Conservation (phyloP, 805 yeast species). For the Komagataella populi region DNA sequence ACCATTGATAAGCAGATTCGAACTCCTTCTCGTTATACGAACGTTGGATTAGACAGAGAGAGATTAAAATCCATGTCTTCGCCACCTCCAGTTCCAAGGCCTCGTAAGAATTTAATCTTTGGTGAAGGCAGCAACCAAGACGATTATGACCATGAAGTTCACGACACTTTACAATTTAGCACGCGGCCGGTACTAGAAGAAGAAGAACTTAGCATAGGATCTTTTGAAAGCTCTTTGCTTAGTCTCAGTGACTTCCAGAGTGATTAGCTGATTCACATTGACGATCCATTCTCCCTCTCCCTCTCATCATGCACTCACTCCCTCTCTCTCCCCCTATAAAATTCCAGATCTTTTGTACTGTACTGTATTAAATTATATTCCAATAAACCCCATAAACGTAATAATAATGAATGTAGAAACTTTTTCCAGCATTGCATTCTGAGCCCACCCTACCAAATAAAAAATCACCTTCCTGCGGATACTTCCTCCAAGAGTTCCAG, state of each 20-base stretch:
- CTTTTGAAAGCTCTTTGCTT: neutral
- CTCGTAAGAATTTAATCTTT: neutral
- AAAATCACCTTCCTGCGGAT: neutral
- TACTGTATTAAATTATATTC: neutral
- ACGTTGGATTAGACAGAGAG: neutral
- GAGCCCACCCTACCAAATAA: neutral
- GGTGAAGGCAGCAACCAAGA: neutral
- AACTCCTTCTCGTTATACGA: neutral
- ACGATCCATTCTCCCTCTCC: neutral
- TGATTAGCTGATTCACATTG: neutral
- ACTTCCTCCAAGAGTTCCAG: constrained; percentile 10
- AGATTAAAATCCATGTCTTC: neutral
- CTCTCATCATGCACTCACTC: neutral
- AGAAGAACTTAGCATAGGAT: neutral
- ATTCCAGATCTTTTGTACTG: neutral
- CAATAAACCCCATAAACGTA: neutral
- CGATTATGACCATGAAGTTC: neutral
- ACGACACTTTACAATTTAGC: neutral
- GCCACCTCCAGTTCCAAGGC: constrained; percentile 1
- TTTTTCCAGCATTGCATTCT: neutral
- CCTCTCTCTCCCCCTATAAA: neutral
- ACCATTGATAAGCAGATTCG: neutral
- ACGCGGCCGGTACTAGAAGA: constrained; percentile 2
- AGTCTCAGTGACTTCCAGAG: neutral
- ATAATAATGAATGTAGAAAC: neutral